Percentiles rank a stretch among this genome's conserved stretches.
These are phyloP conservation scores for Xylaria longipes DNA, from an alignment of 495 filamentous ascomycete genomes.

Conservation along the genomic window DNA sequence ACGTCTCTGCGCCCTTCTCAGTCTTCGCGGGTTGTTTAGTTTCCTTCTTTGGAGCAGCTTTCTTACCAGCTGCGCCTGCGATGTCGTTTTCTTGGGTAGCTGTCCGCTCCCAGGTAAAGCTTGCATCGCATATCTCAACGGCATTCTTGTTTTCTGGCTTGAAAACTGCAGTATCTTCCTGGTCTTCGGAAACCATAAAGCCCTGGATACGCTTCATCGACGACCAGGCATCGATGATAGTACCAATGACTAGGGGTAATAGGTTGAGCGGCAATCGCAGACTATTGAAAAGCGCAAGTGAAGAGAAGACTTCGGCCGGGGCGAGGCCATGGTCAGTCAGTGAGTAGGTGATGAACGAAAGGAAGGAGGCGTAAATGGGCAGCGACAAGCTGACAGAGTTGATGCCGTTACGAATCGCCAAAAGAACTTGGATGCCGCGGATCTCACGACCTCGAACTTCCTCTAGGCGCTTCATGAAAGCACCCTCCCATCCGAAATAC, in stretches of 20 bases:
- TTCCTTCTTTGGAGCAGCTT: slow-evolving; percentile 44
- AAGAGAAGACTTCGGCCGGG: slow-evolving; percentile 87
- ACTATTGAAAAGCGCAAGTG: slow-evolving; percentile 89
- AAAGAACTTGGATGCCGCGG: slow-evolving; percentile 74
- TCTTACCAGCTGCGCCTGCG: slow-evolving; percentile 44
- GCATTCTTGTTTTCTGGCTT: slow-evolving; percentile 69
- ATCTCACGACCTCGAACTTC: slow-evolving; percentile 79
- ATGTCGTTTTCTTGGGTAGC: slow-evolving; percentile 65
- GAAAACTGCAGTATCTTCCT: slow-evolving; percentile 72
- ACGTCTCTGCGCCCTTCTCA: slow-evolving; percentile 36
- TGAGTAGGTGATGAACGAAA: slow-evolving; percentile 92
- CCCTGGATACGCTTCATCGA: slow-evolving; percentile 85
- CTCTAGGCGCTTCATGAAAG: slow-evolving; percentile 78
- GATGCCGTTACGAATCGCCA: slow-evolving; percentile 83
- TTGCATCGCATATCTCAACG: slow-evolving; percentile 72
- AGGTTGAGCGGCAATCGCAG: slow-evolving; percentile 89
- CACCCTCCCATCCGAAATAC: slow-evolving; percentile 92
- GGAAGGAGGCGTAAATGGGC: slow-evolving; percentile 92
- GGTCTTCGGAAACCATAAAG: slow-evolving; percentile 85
- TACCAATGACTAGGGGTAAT: slow-evolving; percentile 85
- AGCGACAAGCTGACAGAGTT: slow-evolving; percentile 76
- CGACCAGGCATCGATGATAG: slow-evolving; percentile 86
- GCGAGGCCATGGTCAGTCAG: slow-evolving; percentile 72
- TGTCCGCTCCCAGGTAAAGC: slow-evolving; percentile 93
- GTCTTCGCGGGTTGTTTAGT: slow-evolving; percentile 48